Percentiles rank a stretch among this genome's conserved stretches.
phyloP scores from a whole-genome alignment of 805 yeast species.

The Yarrowia keelungensis region DNA sequence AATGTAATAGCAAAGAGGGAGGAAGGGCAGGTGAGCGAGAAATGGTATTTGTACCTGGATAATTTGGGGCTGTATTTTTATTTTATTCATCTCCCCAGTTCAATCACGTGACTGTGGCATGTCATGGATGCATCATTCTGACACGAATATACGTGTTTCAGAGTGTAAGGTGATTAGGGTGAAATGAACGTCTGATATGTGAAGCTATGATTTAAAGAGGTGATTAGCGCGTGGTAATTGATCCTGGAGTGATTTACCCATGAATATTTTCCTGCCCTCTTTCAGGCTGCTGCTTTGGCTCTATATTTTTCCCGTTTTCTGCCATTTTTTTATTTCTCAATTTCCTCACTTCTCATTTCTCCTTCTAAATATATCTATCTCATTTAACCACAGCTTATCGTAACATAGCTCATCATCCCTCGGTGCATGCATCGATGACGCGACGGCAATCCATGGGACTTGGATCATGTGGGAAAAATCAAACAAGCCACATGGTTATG shows the following conservation, averaged over 20 bases:
- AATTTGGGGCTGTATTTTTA: too few relatives aligned
- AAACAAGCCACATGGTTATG: conserved; percentile 23
- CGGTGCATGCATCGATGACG: conserved; percentile 36
- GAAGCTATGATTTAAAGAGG: background rate
- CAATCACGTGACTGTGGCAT: background rate
- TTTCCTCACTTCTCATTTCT: background rate
- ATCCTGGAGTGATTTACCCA: too few relatives aligned
- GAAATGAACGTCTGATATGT: conserved; percentile 5
- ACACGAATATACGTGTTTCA: conserved; percentile 22
- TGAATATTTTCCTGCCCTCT: background rate
- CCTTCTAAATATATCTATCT: background rate
- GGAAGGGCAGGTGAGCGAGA: too few relatives aligned
- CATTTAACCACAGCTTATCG: conserved; percentile 7
- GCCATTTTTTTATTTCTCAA: background rate
- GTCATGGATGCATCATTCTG: conserved; percentile 3
- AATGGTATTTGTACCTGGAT: too few relatives aligned
- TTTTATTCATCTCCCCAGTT: too few relatives aligned
- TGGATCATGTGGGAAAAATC: conserved; percentile 17
- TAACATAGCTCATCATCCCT: conserved; percentile 26
- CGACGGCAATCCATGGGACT: conserved; percentile 32
- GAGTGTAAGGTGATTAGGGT: conserved; percentile 27
- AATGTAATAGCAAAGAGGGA: background rate
- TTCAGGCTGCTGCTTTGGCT: background rate
- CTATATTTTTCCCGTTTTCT: background rate
- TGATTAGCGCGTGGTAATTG: background rate